Percentiles rank a stretch among this genome's conserved stretches.
Conservation (phyloP, 441 rosid species). For the Jatropha podagrica region DNA sequence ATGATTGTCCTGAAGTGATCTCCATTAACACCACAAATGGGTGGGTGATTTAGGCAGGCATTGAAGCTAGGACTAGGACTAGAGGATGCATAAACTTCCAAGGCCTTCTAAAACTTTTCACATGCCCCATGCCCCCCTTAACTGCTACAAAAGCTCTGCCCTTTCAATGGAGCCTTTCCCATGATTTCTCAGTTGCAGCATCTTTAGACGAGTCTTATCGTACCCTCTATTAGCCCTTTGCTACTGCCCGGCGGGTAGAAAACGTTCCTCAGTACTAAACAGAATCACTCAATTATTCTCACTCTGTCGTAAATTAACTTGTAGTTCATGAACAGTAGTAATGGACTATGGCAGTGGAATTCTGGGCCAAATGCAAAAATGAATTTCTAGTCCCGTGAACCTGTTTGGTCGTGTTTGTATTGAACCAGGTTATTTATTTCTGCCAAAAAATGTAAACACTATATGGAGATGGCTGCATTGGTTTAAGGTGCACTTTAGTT, state of each 20-base stretch:
- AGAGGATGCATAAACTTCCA: neutral
- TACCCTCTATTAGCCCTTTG: neutral
- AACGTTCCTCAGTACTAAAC: too few relatives aligned
- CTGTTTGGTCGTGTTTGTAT: too few relatives aligned
- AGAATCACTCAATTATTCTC: too few relatives aligned
- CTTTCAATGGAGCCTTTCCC: neutral
- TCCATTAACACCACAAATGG: neutral
- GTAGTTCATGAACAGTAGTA: too few relatives aligned
- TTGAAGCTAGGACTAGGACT: neutral
- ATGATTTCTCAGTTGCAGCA: neutral
- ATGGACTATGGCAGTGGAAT: too few relatives aligned
- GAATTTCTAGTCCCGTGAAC: too few relatives aligned
- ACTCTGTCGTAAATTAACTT: too few relatives aligned
- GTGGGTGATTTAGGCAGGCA: neutral
- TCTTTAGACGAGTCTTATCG: neutral
- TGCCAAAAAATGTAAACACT: rapidly evolving
- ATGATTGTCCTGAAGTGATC: conserved; percentile 15
- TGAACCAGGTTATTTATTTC: too few relatives aligned
- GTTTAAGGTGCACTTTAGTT: conserved; percentile 80
- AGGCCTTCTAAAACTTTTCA: neutral
- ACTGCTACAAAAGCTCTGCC: neutral
- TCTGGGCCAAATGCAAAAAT: too few relatives aligned
- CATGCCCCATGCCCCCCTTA: neutral
- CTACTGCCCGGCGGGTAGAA: too few relatives aligned
- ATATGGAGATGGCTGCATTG: conserved; percentile 29